These are phyloP conservation scores for Brassica balearica DNA, from an alignment of 441 rosid species.

Conservation along the genomic window DNA sequence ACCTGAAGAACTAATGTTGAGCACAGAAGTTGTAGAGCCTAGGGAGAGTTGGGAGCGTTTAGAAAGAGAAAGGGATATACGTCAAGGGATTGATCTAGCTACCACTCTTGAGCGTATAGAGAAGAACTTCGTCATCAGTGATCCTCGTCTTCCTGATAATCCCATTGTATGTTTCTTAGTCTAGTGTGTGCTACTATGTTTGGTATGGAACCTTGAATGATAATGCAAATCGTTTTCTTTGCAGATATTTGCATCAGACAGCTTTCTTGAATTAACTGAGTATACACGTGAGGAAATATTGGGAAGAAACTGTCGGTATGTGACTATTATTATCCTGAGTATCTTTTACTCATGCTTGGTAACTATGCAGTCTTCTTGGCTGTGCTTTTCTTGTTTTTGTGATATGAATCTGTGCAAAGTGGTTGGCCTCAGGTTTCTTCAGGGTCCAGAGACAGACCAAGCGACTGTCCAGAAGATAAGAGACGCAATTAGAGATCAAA, in stretches of 20 bases:
- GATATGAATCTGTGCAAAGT: constrained; percentile 25
- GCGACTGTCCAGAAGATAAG: constrained; percentile 79
- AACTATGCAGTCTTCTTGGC: constrained; percentile 30
- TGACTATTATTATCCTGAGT: not conserved
- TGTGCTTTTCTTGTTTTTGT: constrained; percentile 25
- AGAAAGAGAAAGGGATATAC: constrained; percentile 77
- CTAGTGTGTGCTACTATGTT: constrained; percentile 23
- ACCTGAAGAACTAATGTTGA: constrained; percentile 61
- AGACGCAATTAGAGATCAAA: constrained; percentile 86
- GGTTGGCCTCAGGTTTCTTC: constrained; percentile 78
- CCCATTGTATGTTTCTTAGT: constrained; percentile 73
- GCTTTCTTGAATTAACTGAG: constrained; percentile 94
- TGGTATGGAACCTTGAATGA: constrained; percentile 19
- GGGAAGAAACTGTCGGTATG: constrained; percentile 96
- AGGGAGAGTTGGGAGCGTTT: constrained; percentile 63
- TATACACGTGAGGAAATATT: constrained; percentile 89
- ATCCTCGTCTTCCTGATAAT: constrained; percentile 95
- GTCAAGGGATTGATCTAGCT: constrained; percentile 95
- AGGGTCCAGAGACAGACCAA: constrained; percentile 98
- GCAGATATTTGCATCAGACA: constrained; percentile 98
- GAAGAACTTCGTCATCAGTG: constrained; percentile 93
- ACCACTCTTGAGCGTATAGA: constrained; percentile 97
- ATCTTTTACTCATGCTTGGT: not conserved
- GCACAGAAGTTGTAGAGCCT: constrained; percentile 64
- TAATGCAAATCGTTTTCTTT: constrained; percentile 25